Evolutionary conservation across 208 protist genomes (phyloP), one percentile per base, ranked within the genome.

Genomic region (Crithidia mellificae): DNA sequence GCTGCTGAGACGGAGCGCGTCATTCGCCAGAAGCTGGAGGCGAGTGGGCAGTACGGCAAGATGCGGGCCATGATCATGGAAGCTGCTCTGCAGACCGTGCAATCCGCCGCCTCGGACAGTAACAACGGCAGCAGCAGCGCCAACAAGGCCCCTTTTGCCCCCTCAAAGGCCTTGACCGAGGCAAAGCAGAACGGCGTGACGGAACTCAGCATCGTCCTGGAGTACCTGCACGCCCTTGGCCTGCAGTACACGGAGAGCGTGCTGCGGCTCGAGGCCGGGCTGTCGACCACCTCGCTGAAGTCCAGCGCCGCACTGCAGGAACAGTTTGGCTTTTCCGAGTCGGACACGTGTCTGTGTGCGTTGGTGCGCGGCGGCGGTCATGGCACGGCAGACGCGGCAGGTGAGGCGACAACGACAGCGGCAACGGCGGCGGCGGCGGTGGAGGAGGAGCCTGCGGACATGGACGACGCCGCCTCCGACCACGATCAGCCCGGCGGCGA

Each of bases 11-110:
- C 83, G 27, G 86, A 94, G 73, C 63, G 81, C 44, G 44, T 84
- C n/a, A 87, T 96, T 65, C 84, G 83, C 20, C 77, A 90, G 51
- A 80, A 74, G 46, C 75, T 96, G 41, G 87, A 94, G 75, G 56
- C 64, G 22, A 85, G 83, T 1, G 91, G 91, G 2, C 82, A 94
- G 71, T 74, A 91, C 14, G 80, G 74, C 30, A 94, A 93, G 66
- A 96, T 96, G 83, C 80, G 84, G 9, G 91, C 91, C 30, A 94
- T 96, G 91, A 83, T 96, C 43, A 84, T 92, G 44, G 88, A 96
- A 51, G 88, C 91, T 0, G 77, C 88, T 15, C 72, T 94, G 38
- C 80, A 82, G 65, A 65, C 74, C 7, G 71, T 87, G 47, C 59
- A 65, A 47, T 30, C 59, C 29, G 27, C 59, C 22, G 43, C 59